Percentiles rank a stretch among this genome's conserved stretches.
Evolutionary conservation across 768 basidiomycete species (phyloP).

Genomic region (Amanita pseudoporphyria): DNA sequence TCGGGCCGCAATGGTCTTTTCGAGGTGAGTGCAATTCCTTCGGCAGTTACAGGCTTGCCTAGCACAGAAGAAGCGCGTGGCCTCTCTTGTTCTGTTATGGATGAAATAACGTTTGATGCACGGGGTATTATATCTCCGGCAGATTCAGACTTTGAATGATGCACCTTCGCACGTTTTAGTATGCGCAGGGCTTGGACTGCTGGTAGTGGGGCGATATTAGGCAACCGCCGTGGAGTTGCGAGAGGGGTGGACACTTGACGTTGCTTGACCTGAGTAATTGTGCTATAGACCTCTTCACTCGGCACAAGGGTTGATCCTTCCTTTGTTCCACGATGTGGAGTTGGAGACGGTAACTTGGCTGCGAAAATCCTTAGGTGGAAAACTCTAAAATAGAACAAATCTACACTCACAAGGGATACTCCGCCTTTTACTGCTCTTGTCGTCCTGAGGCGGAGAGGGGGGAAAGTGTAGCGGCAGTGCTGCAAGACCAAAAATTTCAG

Average conservation of each 20-base stretch:
- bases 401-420: background rate
- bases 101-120: background rate
- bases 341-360: conserved; percentile 2
- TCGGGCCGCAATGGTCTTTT: background rate
- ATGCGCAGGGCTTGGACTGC: conserved; percentile 37
- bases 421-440: background rate
- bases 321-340: background rate
- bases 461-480: background rate
- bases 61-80: background rate
- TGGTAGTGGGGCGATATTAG: conserved; percentile 20
- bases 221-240: conserved; percentile 8
- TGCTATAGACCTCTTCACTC: background rate
- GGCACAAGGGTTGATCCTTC: background rate
- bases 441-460: background rate
- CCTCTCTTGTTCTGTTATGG: background rate
- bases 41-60: background rate
- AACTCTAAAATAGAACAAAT: background rate
- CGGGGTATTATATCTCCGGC: background rate
- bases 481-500: background rate
- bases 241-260: background rate
- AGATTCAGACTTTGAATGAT: conserved; percentile 5
- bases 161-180: conserved; percentile 29
- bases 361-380: background rate
- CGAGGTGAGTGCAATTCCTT: background rate
- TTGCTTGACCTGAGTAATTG: background rate